Base-by-base conservation (phyloP, 1,139 yeast species). In the Magnusiomyces suaveolens region DNA sequence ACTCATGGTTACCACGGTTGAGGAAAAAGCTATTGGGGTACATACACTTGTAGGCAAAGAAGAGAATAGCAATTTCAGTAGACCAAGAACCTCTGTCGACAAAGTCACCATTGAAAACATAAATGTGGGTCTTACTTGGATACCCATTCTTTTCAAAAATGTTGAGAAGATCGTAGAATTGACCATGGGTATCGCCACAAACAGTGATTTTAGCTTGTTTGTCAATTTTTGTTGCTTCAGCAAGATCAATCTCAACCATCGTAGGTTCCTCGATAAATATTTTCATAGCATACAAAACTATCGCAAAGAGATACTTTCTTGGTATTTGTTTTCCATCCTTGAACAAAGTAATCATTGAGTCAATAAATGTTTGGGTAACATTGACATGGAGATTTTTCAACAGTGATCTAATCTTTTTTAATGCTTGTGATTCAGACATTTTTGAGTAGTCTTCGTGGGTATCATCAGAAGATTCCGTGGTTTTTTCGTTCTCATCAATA, bases 11-110 rank as follows among this genome's bases (percentile, higher is more conserved):
- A 36, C 99, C 98, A 66, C 99, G 79, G 72, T 92, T 92, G 60
- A 92, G 69, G 69, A 73, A 89, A 52, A 92, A 71, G 51, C 79
- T 75, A 3, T 71, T 66, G n/a, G 99, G 99, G 65, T 77, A 85
- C 47, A 86, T 70, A 46, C 89, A 75, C 72, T 92, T 92, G 69
- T 87, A 78, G 16, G 84, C 79, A 68, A 87, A 90, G 53, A 88
- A 76, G 51, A 87, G 75, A 52, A 94, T 73, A 1, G 97, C 97
- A 53, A 92, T 95, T 68, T 92, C 99, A 66, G 96, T 87, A 2
- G 97, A 88, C 97, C 98, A 92, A 6, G 96, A 87, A 1, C 99
- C 99, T 66, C 99, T 78, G 67, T 92, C 99, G 3, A 92, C 98
- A 71, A 92, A 92, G 71, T 94, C 98, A 51, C 99, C 98, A 66